Percentiles rank a stretch among this genome's conserved stretches.
Evolutionary conservation across 73 alveolate genomes (phyloP).

Genomic region (Paramecium biaurelia): DNA sequence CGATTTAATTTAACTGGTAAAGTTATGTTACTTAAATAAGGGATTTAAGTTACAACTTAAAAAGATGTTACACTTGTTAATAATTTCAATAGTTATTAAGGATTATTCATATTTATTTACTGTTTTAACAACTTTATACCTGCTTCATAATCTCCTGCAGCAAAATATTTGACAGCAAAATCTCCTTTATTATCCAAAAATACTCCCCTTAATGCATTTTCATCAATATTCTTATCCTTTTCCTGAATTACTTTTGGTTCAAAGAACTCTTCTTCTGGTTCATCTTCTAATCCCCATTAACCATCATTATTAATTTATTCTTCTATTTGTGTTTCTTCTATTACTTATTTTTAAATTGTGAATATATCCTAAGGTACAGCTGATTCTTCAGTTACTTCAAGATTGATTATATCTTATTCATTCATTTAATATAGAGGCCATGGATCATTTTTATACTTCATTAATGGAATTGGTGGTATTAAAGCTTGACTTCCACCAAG

Average conservation of each 20-base stretch:
- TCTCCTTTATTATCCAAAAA: not conserved
- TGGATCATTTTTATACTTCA: not conserved
- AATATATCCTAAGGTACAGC: not conserved
- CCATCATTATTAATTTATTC: constrained; percentile 41
- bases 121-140: not conserved
- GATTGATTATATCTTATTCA: not conserved
- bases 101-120: not conserved
- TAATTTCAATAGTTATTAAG: not conserved
- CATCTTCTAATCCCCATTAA: constrained; percentile 37
- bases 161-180: not conserved
- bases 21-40: not conserved
- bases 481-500: not conserved
- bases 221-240: not conserved
- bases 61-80: not conserved
- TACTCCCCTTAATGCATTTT: not conserved
- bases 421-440: constrained; percentile 7
- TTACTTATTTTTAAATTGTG: not conserved
- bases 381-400: not conserved
- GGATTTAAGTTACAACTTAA: not conserved
- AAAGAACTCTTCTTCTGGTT: not conserved
- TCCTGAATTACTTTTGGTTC: not conserved
- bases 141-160: not conserved
- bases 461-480: not conserved
- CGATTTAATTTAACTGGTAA: not conserved
- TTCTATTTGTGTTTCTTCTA: constrained; percentile 18